Evolutionary conservation across 192 early-diverging fungal genomes (phyloP), one percentile per base, ranked within the genome.

Genomic region (Lunasporangiospora selenospora): DNA sequence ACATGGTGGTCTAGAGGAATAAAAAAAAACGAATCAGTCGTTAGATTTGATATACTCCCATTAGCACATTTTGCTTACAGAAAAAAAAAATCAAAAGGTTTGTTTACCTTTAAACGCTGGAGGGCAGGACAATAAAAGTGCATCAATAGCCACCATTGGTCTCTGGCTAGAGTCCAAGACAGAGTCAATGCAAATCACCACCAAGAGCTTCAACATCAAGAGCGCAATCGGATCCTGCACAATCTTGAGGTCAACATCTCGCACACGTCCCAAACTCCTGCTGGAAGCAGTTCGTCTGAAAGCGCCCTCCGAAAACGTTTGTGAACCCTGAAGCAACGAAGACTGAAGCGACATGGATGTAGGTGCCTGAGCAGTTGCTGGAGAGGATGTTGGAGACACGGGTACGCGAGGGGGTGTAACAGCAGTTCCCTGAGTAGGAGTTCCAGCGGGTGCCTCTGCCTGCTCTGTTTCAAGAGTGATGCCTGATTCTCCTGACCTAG

Each of bases 161-260:
- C 69, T 53, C 13, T 42, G 69, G 0, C 54, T 19, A 29, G 70
- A 55, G 38, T 83, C 86, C 40, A 86, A 29, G 24, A 89, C 69
- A 11, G 85, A 85, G 29, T 85, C 80, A 33, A 86, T 70, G 15
- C 77, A 67, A 9, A 87, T 79, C 16, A 62, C 63, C 18, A 88
- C 80, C 43, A 89, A 62, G n/a, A 86, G 67, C 52, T 87, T 79
- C 6, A 88, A 26, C 29, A 85, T 38, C 9, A 78, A 70, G 47
- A 81, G 52, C 4, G 80, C 51, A 36, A 75, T 79, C 13, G 75
- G 55, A 3, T 75, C 69, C 45, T 62, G 60, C 5, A 73, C 69
- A 63, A 63, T 53, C 55, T 63, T 73, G 12, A 73, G 52, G 46
- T 73, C 69, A 10, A 73, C 61, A 41, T 73, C 69, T 6, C 61